phyloP scores from a whole-genome alignment of 169 alveolate species.

The Cryptosporidium tyzzeri region DNA sequence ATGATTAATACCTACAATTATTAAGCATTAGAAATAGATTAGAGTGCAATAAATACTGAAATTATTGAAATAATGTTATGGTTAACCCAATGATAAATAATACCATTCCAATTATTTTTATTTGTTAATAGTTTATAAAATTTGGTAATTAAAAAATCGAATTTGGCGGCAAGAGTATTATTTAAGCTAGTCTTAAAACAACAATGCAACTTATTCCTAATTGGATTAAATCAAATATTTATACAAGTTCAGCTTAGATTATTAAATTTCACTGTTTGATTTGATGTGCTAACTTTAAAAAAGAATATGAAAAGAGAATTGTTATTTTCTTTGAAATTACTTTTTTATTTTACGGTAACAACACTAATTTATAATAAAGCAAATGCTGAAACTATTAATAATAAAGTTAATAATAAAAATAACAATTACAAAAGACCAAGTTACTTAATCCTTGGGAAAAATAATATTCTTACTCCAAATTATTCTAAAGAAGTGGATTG shows the following conservation, averaged over 20 bases:
- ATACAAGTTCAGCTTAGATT: not conserved
- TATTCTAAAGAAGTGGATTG: slow-evolving; percentile 24
- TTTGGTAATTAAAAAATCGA: no score
- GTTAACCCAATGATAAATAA: no score
- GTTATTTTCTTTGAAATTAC: not conserved
- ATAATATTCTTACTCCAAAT: slow-evolving; percentile 37
- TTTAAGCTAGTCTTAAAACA: not conserved
- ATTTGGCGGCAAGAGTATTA: not conserved
- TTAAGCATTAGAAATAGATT: no score
- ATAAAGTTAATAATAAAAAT: not conserved
- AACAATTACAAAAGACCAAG: slow-evolving; percentile 6
- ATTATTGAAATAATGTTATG: no score
- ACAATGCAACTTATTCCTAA: not conserved
- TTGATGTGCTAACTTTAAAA: not conserved
- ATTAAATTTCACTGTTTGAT: not conserved
- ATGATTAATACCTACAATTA: no score
- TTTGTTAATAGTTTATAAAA: no score
- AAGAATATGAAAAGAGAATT: not conserved
- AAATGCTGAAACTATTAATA: not conserved
- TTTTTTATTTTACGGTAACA: not conserved
- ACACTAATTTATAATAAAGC: not conserved
- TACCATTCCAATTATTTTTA: no score
- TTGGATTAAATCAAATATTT: not conserved
- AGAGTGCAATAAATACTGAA: no score
- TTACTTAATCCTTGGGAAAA: slow-evolving; percentile 1